Evolutionary conservation across 306 rosid species (phyloP).

Genomic region (Rubus parviflorus): DNA sequence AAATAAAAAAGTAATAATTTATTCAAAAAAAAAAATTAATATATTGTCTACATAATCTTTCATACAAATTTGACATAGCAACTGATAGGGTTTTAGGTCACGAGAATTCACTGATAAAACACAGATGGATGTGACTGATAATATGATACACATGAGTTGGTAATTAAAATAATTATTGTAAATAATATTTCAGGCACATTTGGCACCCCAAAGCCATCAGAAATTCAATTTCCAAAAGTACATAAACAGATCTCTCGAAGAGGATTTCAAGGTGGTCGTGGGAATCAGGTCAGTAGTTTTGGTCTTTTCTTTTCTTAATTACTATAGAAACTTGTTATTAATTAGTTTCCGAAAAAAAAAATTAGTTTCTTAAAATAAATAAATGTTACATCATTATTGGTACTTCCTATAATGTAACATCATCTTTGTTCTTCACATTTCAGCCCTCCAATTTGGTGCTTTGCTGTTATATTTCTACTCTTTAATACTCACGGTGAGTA

Average conservation of each 20-base stretch:
- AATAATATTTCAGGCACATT: constrained; percentile 69
- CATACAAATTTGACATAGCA: background rate
- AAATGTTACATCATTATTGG: too few relatives aligned
- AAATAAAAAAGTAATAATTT: background rate
- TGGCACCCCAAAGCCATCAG: constrained; percentile 75
- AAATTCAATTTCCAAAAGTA: constrained; percentile 76
- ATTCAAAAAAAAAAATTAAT: too few relatives aligned
- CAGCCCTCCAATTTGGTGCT: constrained; percentile 85
- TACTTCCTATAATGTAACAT: background rate
- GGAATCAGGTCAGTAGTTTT: constrained; percentile 60
- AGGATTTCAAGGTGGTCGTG: constrained; percentile 88
- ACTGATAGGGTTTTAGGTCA: background rate
- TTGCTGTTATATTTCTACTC: constrained; percentile 72
- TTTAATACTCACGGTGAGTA: constrained; percentile 70
- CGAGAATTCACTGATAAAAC: background rate
- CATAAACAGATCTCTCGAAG: constrained; percentile 76
- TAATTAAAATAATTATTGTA: background rate
- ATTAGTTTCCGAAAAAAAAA: too few relatives aligned
- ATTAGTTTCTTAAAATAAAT: too few relatives aligned
- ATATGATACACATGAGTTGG: background rate
- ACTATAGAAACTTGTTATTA: background rate
- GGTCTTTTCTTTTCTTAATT: background rate
- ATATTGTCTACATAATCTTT: background rate
- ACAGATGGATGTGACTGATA: too few relatives aligned
- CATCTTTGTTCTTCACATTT: background rate